Evolutionary conservation across 192 early-diverging fungal genomes (phyloP).

Genomic region (Backusella sp.): DNA sequence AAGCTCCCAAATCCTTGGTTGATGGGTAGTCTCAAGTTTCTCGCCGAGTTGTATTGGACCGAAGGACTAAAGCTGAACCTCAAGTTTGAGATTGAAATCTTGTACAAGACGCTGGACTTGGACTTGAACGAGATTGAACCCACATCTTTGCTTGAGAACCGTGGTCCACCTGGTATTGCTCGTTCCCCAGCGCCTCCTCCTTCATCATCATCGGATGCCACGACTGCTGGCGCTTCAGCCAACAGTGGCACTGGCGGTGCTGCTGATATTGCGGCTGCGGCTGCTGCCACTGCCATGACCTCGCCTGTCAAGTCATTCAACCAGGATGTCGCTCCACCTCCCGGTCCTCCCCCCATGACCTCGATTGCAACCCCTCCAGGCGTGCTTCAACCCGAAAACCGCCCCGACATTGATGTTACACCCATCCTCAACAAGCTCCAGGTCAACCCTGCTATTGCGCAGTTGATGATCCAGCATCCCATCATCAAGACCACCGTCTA

Average conservation of each 20-base stretch:
- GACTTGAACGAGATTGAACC: conserved; percentile 81
- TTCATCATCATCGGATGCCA: too few species aligned
- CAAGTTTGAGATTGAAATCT: conserved; percentile 97
- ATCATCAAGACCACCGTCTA: conserved; percentile 69
- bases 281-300: not conserved
- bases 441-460: conserved; percentile 22
- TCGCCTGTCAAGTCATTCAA: not conserved
- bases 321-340: not conserved
- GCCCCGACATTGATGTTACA: conserved; percentile 23
- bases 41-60: conserved; percentile 90
- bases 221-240: not conserved
- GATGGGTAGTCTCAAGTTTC: conserved; percentile 88
- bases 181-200: not conserved
- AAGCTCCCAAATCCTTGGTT: conserved; percentile 98
- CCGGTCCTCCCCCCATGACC: not conserved
- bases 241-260: not conserved
- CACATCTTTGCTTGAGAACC: conserved; percentile 60
- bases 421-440: conserved; percentile 18
- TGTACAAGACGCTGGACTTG: conserved; percentile 88
- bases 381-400: not conserved
- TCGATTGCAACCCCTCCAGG: not conserved
- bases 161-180: conserved; percentile 45
- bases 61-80: conserved; percentile 92
- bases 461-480: conserved; percentile 24
- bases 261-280: conserved; percentile 1